Conservation (phyloP, 306 rosid species). For the Coriaria nepalensis region DNA sequence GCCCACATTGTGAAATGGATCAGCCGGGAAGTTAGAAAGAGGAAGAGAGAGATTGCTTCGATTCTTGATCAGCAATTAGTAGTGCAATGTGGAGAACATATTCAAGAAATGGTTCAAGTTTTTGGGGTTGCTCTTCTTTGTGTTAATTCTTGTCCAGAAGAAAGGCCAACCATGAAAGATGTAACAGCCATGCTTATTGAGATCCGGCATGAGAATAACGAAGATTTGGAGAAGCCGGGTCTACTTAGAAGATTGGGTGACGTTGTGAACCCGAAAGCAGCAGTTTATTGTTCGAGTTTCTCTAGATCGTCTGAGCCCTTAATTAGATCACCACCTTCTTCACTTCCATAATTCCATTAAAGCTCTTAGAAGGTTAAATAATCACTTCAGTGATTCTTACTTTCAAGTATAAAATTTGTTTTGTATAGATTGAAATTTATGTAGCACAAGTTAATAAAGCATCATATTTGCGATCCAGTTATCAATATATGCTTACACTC, state of each 20-base stretch:
- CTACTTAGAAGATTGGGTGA: conserved; percentile 33
- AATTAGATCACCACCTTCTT: conserved; percentile 51
- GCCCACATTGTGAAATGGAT: conserved; percentile 74
- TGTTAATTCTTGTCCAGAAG: conserved; percentile 62
- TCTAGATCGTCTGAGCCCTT: conserved; percentile 77
- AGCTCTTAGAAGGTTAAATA: conserved; percentile 8
- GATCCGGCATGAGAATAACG: conserved; percentile 51
- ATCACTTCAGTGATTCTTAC: conserved; percentile 16
- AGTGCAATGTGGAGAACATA: conserved; percentile 62
- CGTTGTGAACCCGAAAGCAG: conserved; percentile 34
- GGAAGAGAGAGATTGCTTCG: conserved; percentile 36
- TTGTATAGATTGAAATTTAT: conserved; percentile 30
- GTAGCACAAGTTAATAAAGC: conserved; percentile 22
- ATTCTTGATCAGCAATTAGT: conserved; percentile 68
- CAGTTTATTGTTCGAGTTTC: conserved; percentile 75
- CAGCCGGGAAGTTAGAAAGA: conserved; percentile 44
- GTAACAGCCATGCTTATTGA: conserved; percentile 85
- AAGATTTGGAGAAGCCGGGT: conserved; percentile 51
- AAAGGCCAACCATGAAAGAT: conserved; percentile 85
- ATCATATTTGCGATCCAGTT: too few relatives aligned
- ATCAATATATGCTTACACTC: too few relatives aligned
- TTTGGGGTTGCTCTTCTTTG: conserved; percentile 87
- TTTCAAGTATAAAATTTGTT: conserved; percentile 22
- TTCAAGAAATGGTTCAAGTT: conserved; percentile 86
- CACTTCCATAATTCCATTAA: conserved; percentile 24